Evolutionary conservation across 2,329 filamentous ascomycete genomes (phyloP).

Genomic region (Lachnellula hyalina): DNA sequence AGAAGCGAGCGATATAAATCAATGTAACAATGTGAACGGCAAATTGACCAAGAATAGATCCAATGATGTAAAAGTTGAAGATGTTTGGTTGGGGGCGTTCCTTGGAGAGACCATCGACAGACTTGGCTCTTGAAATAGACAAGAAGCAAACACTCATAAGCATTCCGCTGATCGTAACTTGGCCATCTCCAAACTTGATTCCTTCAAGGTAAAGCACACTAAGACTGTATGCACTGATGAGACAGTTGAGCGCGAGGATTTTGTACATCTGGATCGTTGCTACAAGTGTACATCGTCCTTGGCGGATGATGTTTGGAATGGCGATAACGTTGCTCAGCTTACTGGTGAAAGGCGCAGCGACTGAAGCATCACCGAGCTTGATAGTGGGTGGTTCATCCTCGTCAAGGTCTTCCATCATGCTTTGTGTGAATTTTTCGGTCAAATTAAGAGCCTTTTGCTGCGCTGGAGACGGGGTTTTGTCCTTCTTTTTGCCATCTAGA

Average conservation of each 20-base stretch:
- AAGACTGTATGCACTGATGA: constrained; percentile 96
- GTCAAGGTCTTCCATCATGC: constrained; percentile 89
- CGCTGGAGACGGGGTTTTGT: constrained; percentile 52
- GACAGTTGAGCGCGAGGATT: constrained; percentile 93
- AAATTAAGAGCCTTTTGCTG: constrained; percentile 70
- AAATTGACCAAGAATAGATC: constrained; percentile 94
- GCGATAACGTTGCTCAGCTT: constrained; percentile 96
- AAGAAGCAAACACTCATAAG: constrained; percentile 99
- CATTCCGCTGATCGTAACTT: constrained; percentile 98
- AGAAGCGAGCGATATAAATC: constrained; percentile 88
- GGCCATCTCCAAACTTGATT: constrained; percentile 98
- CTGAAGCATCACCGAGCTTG: constrained; percentile 94
- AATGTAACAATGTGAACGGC: constrained; percentile 90
- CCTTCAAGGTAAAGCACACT: constrained; percentile 95
- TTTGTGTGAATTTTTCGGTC: constrained; percentile 78
- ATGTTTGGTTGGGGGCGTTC: constrained; percentile 98
- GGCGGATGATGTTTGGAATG: constrained; percentile 96
- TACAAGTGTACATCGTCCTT: constrained; percentile 94
- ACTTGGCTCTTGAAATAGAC: constrained; percentile 94
- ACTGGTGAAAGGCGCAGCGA: constrained; percentile 94
- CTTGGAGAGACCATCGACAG: constrained; percentile 91
- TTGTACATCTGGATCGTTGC: constrained; percentile 99
- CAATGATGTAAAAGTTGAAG: constrained; percentile 98
- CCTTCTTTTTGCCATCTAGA: constrained; percentile 51
- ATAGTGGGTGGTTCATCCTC: constrained; percentile 88